phyloP scores from a whole-genome alignment of 2,329 filamentous ascomycete species.

The Cladosporium sphaerospermum region DNA sequence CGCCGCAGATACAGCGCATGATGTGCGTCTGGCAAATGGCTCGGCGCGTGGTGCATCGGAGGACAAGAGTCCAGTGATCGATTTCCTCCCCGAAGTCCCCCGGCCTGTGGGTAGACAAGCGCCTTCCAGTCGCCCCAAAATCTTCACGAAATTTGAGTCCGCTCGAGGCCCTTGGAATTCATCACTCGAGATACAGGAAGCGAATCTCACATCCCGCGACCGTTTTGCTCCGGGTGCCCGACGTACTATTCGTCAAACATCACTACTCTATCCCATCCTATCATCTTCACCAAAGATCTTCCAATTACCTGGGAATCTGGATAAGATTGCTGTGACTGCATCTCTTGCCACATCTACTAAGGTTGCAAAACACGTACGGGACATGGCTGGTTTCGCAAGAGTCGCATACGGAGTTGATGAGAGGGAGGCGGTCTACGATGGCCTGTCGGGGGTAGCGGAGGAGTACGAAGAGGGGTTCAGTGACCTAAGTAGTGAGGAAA shows the following conservation, averaged over 20 bases:
- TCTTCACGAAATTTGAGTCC: constrained; percentile 36
- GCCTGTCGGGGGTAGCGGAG: constrained; percentile 74
- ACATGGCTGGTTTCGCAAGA: constrained; percentile 46
- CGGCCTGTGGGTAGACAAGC: constrained; percentile 13
- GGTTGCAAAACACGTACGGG: constrained; percentile 63
- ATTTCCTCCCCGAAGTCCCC: constrained; percentile 22
- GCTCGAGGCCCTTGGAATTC: constrained; percentile 36
- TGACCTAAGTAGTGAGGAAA: constrained; percentile 60
- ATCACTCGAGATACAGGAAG: constrained; percentile 24
- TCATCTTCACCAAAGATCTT: constrained; percentile 82
- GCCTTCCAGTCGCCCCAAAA: constrained; percentile 22
- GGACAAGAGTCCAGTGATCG: constrained; percentile 15
- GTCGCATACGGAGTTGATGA: constrained; percentile 67
- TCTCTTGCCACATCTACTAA: constrained; percentile 67
- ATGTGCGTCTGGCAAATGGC: constrained; percentile 28
- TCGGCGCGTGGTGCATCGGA: constrained; percentile 20
- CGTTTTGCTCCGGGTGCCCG: constrained; percentile 26
- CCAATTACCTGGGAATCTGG: constrained; percentile 33
- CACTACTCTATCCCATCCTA: constrained; percentile 66
- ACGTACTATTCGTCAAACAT: constrained; percentile 33
- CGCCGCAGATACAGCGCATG: constrained; percentile 23
- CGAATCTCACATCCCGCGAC: constrained; percentile 26
- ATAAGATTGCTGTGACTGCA: constrained; percentile 42
- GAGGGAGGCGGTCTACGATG: constrained; percentile 74
- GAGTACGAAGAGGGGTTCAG: constrained; percentile 86